Conservation (phyloP, 2,329 filamentous ascomycete genomes). For the Boeremia exigua region DNA sequence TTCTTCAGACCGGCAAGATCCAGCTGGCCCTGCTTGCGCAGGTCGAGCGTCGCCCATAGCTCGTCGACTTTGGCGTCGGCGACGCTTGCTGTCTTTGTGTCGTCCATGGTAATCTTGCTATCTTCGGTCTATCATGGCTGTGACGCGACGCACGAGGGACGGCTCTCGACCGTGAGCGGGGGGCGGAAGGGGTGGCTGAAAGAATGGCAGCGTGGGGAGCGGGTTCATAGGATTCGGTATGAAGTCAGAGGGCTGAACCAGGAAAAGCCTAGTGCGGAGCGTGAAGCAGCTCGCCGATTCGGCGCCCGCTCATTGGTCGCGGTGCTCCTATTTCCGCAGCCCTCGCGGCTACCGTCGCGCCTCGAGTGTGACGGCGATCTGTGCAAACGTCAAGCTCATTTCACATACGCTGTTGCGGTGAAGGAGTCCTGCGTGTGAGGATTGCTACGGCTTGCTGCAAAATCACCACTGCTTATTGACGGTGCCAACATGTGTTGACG, state of each 20-base stretch:
- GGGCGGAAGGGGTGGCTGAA: slow-evolving; percentile 19
- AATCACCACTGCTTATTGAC: no score
- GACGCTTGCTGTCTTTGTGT: slow-evolving; percentile 77
- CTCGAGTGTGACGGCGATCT: background rate
- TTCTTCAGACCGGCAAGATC: slow-evolving; percentile 84
- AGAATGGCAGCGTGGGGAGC: slow-evolving; percentile 28
- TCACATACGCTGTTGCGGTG: background rate
- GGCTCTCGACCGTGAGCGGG: slow-evolving; percentile 28
- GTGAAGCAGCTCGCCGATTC: slow-evolving; percentile 15
- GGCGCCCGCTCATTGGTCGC: slow-evolving; percentile 26
- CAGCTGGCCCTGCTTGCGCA: slow-evolving; percentile 75
- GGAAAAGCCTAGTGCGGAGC: slow-evolving; percentile 30
- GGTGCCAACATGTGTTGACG: no score
- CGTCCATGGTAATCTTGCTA: slow-evolving; percentile 65
- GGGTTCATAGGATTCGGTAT: slow-evolving; percentile 36
- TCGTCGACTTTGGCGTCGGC: slow-evolving; percentile 81
- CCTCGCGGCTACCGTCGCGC: slow-evolving; percentile 6
- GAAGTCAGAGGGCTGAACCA: slow-evolving; percentile 34
- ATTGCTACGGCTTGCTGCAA: no score
- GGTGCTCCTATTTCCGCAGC: slow-evolving; percentile 1
- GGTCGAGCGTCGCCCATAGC: slow-evolving; percentile 85
- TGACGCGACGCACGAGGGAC: slow-evolving; percentile 31
- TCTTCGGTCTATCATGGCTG: slow-evolving; percentile 50
- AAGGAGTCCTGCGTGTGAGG: background rate
- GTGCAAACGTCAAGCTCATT: background rate